phyloP scores from a whole-genome alignment of 1,284 basidiomycete genomes.

The Trametes pubescens region DNA sequence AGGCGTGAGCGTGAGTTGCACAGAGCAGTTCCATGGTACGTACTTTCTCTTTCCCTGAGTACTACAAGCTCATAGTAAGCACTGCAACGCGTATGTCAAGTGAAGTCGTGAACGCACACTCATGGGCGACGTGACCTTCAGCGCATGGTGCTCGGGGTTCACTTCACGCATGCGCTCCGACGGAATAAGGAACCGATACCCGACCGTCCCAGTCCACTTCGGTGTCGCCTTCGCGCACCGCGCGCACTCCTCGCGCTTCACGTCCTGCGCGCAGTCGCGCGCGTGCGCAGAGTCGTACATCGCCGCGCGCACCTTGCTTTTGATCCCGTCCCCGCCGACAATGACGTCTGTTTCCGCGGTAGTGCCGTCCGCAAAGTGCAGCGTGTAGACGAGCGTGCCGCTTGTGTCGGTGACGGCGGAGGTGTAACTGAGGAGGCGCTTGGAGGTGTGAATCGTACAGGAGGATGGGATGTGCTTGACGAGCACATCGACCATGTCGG shows the following conservation, averaged over 20 bases:
- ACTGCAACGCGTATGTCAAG: neutral
- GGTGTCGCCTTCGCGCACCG: slow-evolving; percentile 26
- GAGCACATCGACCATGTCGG: slow-evolving; percentile 45
- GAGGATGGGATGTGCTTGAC: slow-evolving; percentile 40
- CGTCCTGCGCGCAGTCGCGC: slow-evolving; percentile 13
- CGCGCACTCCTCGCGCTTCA: slow-evolving; percentile 18
- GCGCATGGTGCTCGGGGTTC: slow-evolving; percentile 25
- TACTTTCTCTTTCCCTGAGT: slow-evolving; percentile 31
- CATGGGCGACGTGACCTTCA: slow-evolving; percentile 22
- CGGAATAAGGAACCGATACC: slow-evolving; percentile 27
- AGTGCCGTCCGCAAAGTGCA: slow-evolving; percentile 34
- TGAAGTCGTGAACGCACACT: slow-evolving; percentile 11
- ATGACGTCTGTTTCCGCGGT: slow-evolving; percentile 32
- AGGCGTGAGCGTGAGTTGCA: neutral
- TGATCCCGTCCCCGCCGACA: slow-evolving; percentile 53
- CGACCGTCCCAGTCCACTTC: slow-evolving; percentile 31
- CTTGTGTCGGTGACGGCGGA: neutral
- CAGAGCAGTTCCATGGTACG: neutral
- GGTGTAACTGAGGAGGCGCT: slow-evolving; percentile 42
- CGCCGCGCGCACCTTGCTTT: slow-evolving; percentile 47
- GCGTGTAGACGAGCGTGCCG: slow-evolving; percentile 10
- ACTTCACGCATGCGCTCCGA: slow-evolving; percentile 24
- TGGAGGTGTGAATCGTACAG: slow-evolving; percentile 46
- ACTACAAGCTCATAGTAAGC: slow-evolving; percentile 10
- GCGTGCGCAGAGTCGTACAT: slow-evolving; percentile 28